Base-by-base conservation (phyloP, 192 early-diverging fungal genomes). In the Coemansia sp. region DNA sequence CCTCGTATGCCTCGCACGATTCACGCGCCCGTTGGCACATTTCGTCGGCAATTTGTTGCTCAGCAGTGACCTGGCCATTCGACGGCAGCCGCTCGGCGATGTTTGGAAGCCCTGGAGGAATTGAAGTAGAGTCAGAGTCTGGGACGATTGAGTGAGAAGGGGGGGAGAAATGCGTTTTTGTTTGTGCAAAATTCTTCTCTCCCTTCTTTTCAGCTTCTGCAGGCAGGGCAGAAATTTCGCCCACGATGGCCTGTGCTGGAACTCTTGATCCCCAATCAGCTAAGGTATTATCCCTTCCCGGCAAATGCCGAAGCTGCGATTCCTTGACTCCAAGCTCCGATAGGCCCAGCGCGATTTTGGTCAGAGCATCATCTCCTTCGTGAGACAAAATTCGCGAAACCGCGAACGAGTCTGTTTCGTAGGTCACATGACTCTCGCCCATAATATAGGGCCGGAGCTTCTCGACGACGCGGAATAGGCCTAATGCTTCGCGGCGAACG, bases 361-460 rank as follows among this genome's bases (percentile, higher is more conserved):
- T 47, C 24, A 47, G 45, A 1, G 45, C 19, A 5, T 57, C 38
- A 30, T 57, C 55, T 1, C 55, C 55, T 38, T 57, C 30, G 19
- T 57, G 55, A 1, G 21, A 18, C 33, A 57, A 24, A 38, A 57
- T 57, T 21, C 28, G 27, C 1, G 38, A 30, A 3, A 57, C 38
- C 1, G 55, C 55, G 8, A 25, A 57, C 19, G 33, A 43, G 24
- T 57, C 38, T 1, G 38, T 57, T 21, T 57, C 25, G 55, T 38
- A 57, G 10, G 9, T 19, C 21, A 57, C 33, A 30, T 38, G 7
- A 11, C 11, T 5, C 28, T 57, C 38, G 5, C 55, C 55, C 55
- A 29, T 30, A 19, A 57, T 57, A 22, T 43, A 57, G 7, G 21
- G 55, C 24, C 16, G 35, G 27, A 57, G 55, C 33, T 22, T 40